phyloP scores from a whole-genome alignment of 2,329 filamentous ascomycete genomes.

The Colletotrichum cordylinicola region DNA sequence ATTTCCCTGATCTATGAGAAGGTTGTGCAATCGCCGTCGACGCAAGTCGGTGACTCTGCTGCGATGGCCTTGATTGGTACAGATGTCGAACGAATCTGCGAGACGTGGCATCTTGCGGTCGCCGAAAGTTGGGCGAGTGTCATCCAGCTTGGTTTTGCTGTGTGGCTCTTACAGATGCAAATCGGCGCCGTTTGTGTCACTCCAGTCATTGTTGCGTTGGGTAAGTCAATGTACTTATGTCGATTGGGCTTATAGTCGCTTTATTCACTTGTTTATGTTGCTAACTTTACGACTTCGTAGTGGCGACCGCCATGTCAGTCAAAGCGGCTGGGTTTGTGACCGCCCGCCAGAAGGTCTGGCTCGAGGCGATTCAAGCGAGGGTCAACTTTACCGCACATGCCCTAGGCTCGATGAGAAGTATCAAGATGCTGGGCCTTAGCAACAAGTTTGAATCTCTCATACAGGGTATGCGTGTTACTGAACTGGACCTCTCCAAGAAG shows the following conservation, averaged over 20 bases:
- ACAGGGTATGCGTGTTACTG: conserved; percentile 39
- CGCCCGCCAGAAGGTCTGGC: conserved; percentile 41
- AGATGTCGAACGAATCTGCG: conserved; percentile 29
- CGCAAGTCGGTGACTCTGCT: conserved; percentile 11
- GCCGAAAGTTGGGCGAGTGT: neutral
- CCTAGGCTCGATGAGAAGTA: neutral
- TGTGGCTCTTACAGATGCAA: conserved; percentile 1
- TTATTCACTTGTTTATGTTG: neutral
- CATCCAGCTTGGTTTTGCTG: conserved; percentile 5
- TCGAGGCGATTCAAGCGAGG: conserved; percentile 38
- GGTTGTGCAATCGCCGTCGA: neutral
- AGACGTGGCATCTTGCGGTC: conserved; percentile 2
- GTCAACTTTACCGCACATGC: neutral
- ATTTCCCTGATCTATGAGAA: conserved; percentile 28
- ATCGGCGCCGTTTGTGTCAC: neutral
- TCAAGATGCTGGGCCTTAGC: conserved; percentile 2
- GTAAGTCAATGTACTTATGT: neutral
- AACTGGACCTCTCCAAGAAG: conserved; percentile 40
- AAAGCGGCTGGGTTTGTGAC: conserved; percentile 1
- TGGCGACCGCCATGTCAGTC: neutral
- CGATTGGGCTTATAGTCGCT: neutral
- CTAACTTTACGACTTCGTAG: neutral
- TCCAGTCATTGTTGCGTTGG: neutral
- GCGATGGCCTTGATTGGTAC: conserved; percentile 31
- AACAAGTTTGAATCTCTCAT: conserved; percentile 35